phyloP scores from a whole-genome alignment of 768 basidiomycete species.

The Cytidiella melzeri region DNA sequence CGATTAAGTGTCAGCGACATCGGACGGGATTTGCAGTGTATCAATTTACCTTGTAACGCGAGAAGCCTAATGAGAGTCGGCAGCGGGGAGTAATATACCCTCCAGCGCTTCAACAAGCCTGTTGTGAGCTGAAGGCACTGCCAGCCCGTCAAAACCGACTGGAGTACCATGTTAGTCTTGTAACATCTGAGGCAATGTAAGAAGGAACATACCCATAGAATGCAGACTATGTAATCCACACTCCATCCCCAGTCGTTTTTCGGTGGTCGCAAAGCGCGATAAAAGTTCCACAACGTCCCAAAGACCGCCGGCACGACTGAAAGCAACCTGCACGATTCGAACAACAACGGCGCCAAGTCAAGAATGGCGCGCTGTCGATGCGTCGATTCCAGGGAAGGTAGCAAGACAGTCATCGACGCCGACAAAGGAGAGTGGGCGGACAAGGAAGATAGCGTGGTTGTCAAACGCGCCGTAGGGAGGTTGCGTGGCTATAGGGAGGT shows the following conservation, averaged over 20 bases:
- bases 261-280: slow-evolving; percentile 45
- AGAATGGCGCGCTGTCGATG: slow-evolving; percentile 8
- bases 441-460: slow-evolving; percentile 28
- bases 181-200: not conserved
- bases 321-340: slow-evolving; percentile 63
- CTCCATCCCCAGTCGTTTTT: slow-evolving; percentile 29
- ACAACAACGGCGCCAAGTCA: slow-evolving; percentile 55
- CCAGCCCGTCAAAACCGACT: slow-evolving; percentile 82
- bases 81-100: slow-evolving; percentile 81
- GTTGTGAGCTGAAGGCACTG: slow-evolving; percentile 87
- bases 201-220: slow-evolving; percentile 57
- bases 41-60: slow-evolving; percentile 67
- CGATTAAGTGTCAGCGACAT: not conserved
- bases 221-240: slow-evolving; percentile 60
- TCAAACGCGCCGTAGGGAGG: slow-evolving; percentile 64
- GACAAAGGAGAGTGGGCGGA: slow-evolving; percentile 14
- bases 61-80: slow-evolving; percentile 88
- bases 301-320: slow-evolving; percentile 68
- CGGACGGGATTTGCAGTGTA: not conserved
- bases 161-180: not conserved
- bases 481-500: slow-evolving; percentile 42
- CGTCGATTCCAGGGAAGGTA: slow-evolving; percentile 36
- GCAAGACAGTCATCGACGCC: slow-evolving; percentile 29
- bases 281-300: slow-evolving; percentile 59
- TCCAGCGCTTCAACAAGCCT: slow-evolving; percentile 86